Conservation (phyloP, 495 filamentous ascomycete genomes). For the Aspergillus bertholletiae region DNA sequence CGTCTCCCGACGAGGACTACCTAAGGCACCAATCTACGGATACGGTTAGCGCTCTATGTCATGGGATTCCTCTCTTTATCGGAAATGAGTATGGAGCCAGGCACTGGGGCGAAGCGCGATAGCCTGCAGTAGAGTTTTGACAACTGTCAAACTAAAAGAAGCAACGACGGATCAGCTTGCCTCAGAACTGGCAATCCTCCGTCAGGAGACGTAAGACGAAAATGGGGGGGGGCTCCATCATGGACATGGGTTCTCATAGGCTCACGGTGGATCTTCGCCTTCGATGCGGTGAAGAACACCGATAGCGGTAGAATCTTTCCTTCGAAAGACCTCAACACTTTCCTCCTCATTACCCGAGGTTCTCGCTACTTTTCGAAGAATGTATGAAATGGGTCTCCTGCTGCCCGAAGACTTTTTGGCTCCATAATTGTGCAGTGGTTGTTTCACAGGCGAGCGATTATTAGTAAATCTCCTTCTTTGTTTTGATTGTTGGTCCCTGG, state of each 20-base stretch:
- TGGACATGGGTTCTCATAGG: conserved; percentile 13
- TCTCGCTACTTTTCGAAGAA: conserved; percentile 11
- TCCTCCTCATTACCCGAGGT: conserved; percentile 7
- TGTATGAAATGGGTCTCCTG: background rate
- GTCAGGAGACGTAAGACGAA: background rate
- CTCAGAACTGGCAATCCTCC: background rate
- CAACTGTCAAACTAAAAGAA: background rate
- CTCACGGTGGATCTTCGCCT: conserved; percentile 18
- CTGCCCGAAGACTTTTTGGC: background rate
- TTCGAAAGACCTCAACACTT: background rate
- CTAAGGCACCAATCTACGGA: background rate
- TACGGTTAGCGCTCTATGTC: background rate
- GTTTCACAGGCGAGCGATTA: background rate
- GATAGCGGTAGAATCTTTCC: conserved; percentile 1
- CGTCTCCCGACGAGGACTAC: background rate
- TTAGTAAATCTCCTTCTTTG: background rate
- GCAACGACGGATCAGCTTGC: background rate
- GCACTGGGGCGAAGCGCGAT: background rate
- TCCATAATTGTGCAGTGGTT: background rate
- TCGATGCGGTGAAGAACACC: conserved; percentile 30
- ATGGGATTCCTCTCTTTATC: background rate
- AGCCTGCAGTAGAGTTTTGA: background rate
- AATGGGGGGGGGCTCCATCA: background rate
- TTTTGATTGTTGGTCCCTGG: background rate
- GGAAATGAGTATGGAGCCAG: background rate